Conservation (phyloP, 1,284 basidiomycete genomes). For the Leccinum glutinopallens region DNA sequence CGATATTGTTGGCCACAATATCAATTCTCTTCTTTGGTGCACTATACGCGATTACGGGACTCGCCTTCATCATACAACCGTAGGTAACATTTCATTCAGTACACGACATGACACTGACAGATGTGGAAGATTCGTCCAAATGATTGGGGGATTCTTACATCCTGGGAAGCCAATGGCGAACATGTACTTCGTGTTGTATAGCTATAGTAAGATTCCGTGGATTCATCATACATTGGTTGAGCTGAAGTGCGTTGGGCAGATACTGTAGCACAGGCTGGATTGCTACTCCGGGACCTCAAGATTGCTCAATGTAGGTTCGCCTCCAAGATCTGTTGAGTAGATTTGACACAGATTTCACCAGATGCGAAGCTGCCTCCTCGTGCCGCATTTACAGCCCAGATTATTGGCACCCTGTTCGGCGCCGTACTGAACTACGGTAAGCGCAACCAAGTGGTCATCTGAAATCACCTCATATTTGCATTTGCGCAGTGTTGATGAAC, state of each 20-base stretch:
- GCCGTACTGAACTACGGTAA: conserved; percentile 53
- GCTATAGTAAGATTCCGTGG: conserved; percentile 40
- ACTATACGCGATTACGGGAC: conserved; percentile 56
- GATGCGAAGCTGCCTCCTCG: conserved; percentile 67
- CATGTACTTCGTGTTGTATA: conserved; percentile 59
- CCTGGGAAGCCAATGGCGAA: conserved; percentile 59
- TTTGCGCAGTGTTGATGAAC: conserved; percentile 49
- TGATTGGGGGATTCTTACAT: conserved; percentile 63
- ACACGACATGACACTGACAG: conserved; percentile 16
- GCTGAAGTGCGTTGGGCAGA: conserved; percentile 32
- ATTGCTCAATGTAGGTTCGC: conserved; percentile 52
- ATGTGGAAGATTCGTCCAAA: conserved; percentile 47
- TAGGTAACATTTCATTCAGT: conserved; percentile 42
- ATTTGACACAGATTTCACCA: conserved; percentile 7
- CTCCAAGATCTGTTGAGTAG: conserved; percentile 4
- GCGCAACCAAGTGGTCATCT: conserved; percentile 11
- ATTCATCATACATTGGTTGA: not conserved
- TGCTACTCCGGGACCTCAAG: conserved; percentile 56
- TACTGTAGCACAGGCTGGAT: conserved; percentile 46
- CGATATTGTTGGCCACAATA: conserved; percentile 43
- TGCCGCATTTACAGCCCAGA: conserved; percentile 63
- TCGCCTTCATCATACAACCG: conserved; percentile 38
- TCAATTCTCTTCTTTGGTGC: conserved; percentile 53
- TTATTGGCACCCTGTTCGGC: conserved; percentile 49
- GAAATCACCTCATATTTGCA: conserved; percentile 5